Percentiles rank a stretch among this genome's conserved stretches.
Evolutionary conservation across 2,329 filamentous ascomycete genomes (phyloP).

Genomic region (Cytospora piceicola): DNA sequence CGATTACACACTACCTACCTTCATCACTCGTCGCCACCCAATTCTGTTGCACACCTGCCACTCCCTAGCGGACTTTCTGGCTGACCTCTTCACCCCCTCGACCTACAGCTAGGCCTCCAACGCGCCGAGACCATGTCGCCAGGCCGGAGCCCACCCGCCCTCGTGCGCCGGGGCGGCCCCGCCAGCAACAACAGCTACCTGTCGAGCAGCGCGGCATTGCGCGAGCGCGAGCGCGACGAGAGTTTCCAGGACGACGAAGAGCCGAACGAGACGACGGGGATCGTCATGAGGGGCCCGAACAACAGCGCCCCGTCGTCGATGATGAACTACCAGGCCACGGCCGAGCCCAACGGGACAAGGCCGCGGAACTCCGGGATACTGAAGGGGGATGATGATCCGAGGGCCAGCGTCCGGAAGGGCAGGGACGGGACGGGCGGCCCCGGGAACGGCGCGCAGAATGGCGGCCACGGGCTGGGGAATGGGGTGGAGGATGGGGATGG

Average conservation of each 20-base stretch:
- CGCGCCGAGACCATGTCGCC: conserved; percentile 31
- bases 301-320: conserved; percentile 14
- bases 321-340: conserved; percentile 30
- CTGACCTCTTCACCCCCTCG: not conserved
- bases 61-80: not conserved
- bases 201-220: not conserved
- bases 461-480: conserved; percentile 25
- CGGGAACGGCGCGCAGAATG: conserved; percentile 18
- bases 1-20: no score
- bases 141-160: conserved; percentile 22
- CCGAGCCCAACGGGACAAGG: conserved; percentile 15
- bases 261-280: conserved; percentile 27
- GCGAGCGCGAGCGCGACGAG: not conserved
- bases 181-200: conserved; percentile 6
- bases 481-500: conserved; percentile 32
- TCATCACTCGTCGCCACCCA: no score
- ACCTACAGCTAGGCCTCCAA: conserved; percentile 23
- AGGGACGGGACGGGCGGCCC: conserved; percentile 5
- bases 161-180: conserved; percentile 9
- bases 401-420: conserved; percentile 5
- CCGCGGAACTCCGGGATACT: conserved; percentile 6
- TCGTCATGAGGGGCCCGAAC: conserved; percentile 14
- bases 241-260: not conserved
- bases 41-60: not conserved
- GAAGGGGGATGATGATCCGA: not conserved